Percentiles rank a stretch among this genome's conserved stretches.
Conservation (phyloP, 139 green algal genomes). For the Limnomonas spitsbergensis region DNA sequence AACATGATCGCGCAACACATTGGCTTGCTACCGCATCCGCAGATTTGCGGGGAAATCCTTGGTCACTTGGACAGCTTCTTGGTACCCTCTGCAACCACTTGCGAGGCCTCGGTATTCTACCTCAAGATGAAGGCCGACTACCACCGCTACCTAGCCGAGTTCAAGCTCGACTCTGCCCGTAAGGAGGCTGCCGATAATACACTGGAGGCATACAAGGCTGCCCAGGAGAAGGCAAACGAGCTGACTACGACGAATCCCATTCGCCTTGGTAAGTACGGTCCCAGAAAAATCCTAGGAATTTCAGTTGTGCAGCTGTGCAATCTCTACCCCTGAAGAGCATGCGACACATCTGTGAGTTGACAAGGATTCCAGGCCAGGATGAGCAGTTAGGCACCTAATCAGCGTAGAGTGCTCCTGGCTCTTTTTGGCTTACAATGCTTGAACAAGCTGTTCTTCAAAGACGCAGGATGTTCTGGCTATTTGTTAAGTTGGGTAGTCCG, state of each 20-base stretch:
- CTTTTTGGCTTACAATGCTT: no score
- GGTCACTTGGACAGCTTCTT: conserved; percentile 93
- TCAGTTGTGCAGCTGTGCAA: no score
- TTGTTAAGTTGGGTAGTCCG: no score
- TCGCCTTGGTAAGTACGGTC: no score
- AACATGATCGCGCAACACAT: background rate
- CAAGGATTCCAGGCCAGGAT: no score
- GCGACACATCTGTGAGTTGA: no score
- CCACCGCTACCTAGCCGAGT: conserved; percentile 97
- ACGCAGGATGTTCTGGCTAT: no score
- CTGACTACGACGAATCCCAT: conserved; percentile 96
- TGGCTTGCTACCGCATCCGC: background rate
- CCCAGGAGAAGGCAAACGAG: conserved; percentile 69
- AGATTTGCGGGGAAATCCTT: conserved; percentile 84
- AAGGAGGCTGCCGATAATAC: conserved; percentile 93
- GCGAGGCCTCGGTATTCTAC: conserved; percentile 99
- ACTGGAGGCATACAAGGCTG: conserved; percentile 92
- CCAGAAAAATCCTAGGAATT: no score
- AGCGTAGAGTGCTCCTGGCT: no score
- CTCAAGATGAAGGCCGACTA: conserved; percentile 94
- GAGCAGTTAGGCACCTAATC: no score
- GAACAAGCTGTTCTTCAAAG: no score
- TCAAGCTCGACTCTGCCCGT: conserved; percentile 81
- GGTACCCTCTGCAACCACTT: conserved; percentile 83
- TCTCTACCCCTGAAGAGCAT: no score